Percentiles rank a stretch among this genome's conserved stretches.
Conservation (phyloP, 129 eudicot genomes). For the Lactuca sativa region DNA sequence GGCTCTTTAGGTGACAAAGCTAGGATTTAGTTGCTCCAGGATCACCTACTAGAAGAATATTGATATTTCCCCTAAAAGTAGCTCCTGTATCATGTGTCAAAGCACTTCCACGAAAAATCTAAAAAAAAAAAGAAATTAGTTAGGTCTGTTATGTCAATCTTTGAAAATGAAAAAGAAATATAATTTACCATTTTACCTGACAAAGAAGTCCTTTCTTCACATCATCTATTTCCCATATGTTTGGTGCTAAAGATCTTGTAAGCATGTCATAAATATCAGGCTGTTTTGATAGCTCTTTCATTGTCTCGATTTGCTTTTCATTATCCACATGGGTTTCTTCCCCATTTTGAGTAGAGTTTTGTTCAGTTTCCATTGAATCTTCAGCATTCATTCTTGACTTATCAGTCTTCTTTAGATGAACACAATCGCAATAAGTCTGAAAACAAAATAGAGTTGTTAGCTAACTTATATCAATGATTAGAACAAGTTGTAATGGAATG, state of each 20-base stretch:
- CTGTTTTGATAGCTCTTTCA: conserved; percentile 66
- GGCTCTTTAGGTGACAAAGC: conserved; percentile 34
- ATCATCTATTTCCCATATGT: conserved; percentile 98
- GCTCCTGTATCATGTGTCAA: conserved; percentile 80
- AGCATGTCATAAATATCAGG: conserved; percentile 86
- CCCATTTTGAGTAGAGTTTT: conserved; percentile 39
- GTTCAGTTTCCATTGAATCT: conserved; percentile 75
- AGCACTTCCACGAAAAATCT: conserved; percentile 99
- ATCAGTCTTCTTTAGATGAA: conserved; percentile 83
- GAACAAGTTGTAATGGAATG: neutral
- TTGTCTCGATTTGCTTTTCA: conserved; percentile 68
- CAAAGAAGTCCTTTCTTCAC: conserved; percentile 98
- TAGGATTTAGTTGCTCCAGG: conserved; percentile 99
- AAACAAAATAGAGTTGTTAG: conserved; percentile 21
- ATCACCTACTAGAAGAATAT: conserved; percentile 94
- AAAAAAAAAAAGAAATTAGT: conserved; percentile 1
- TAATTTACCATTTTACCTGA: conserved; percentile 50
- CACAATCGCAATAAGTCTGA: conserved; percentile 96
- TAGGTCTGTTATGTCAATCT: neutral
- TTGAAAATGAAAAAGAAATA: neutral
- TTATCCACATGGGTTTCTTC: conserved; percentile 45
- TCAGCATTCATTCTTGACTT: conserved; percentile 81
- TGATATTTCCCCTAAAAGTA: conserved; percentile 91
- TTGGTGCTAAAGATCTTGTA: conserved; percentile 93
- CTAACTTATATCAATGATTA: neutral